Base-by-base conservation (phyloP, 371 early-diverging fungal species). In the Syncephalastrum racemosum region DNA sequence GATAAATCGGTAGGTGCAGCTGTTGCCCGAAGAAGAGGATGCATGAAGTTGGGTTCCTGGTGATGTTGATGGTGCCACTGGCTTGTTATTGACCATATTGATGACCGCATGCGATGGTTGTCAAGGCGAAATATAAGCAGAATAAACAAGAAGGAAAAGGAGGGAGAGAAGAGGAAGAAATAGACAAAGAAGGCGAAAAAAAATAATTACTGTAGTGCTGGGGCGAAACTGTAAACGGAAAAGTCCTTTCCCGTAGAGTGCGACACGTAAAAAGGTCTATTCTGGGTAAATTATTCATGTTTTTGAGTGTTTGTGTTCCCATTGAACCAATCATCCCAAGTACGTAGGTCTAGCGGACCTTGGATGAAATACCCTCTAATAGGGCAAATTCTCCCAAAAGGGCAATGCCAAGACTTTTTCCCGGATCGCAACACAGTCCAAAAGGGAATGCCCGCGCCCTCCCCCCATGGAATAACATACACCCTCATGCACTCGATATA, bases 1-100 rank as follows among this genome's bases (percentile, higher is more conserved):
- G 18, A 77, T 65, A 50, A 77, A 77, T 36, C 77, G 69, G 54
- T 77, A 77, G 25, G 73, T 73, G 46, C 77, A 77, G 22, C 50
- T 58, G 25, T 31, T 53, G 41, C 56, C 53, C 36, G 36, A 31
- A 12, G 36, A 31, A 31, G 36, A 31, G 36, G 3, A 5, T 31
- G 36, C 36, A 31, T 39, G 10, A 31, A 31, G 6, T 31, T 31
- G 36, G 6, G 36, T 31, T 31, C 20, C 40, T 56, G 48, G 22
- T 56, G 41, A 8, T 42, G 14, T 14, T 42, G 24, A 23, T 24
- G 41, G 42, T 20, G 19, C 43, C 18, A 15, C 27, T 22, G 20
- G 49, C 25, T 31, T 31, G 18, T 27, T 51, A 42, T 56, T 56
- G 50, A 25, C 22, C 43, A 25, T 43, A 8, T 44, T 36, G 27